Conservation (phyloP, 176 grass and related monocot genomes). For the Aegilops sharonensis region DNA sequence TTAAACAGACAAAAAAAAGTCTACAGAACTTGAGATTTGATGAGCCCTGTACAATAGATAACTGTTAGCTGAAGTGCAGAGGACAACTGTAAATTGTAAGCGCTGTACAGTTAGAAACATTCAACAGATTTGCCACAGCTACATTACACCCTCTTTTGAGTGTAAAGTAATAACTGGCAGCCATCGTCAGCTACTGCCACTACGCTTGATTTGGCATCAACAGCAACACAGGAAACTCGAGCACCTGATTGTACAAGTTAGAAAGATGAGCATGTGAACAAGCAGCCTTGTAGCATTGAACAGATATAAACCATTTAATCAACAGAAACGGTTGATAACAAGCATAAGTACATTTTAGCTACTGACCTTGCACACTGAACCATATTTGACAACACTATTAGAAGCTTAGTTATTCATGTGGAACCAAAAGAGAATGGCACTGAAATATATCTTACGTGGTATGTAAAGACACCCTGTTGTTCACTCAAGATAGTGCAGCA, state of each 20-base stretch:
- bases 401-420: background rate
- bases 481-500: background rate
- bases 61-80: background rate
- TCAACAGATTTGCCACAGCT: background rate
- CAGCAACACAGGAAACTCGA: constrained; percentile 35
- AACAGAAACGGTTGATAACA: background rate
- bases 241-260: constrained; percentile 31
- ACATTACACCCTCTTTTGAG: constrained; percentile 17
- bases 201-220: constrained; percentile 47
- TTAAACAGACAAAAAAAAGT: background rate
- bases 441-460: background rate
- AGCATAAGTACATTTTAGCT: background rate
- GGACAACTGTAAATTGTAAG: background rate
- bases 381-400: background rate
- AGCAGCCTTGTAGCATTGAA: background rate
- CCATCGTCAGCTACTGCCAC: constrained; percentile 55
- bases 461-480: background rate
- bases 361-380: background rate
- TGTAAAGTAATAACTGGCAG: constrained; percentile 45
- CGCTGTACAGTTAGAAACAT: background rate
- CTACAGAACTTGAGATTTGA: background rate
- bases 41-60: background rate
- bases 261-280: background rate
- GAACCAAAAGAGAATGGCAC: background rate
- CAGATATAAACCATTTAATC: constrained; percentile 3